phyloP scores from a whole-genome alignment of 352 stramenopile species.

The Phytopythium montanum region DNA sequence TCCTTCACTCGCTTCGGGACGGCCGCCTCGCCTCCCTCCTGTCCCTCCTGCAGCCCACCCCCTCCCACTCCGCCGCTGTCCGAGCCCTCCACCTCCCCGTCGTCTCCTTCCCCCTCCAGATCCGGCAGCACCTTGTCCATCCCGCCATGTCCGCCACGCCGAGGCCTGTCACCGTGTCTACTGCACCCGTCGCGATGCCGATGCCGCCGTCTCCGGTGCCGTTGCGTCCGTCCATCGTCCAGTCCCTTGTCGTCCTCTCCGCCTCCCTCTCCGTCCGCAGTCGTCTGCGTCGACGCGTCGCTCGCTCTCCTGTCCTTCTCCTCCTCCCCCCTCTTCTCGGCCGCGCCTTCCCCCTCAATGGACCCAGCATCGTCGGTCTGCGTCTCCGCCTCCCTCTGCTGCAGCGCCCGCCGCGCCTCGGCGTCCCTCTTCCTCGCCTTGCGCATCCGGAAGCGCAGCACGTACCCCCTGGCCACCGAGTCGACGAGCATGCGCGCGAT shows the following conservation, averaged over 20 bases:
- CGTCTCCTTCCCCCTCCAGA: neutral
- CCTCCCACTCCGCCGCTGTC: neutral
- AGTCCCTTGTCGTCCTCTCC: neutral
- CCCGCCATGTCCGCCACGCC: neutral
- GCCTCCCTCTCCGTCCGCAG: neutral
- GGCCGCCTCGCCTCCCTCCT: neutral
- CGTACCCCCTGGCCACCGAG: conserved; percentile 57
- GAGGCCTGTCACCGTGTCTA: conserved; percentile 3
- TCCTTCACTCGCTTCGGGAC: neutral
- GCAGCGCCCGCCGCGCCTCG: neutral
- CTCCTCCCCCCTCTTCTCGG: too few relatives aligned
- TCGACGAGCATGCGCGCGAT: conserved; percentile 76
- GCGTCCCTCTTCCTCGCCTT: conserved; percentile 5
- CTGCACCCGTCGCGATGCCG: neutral
- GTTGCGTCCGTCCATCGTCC: neutral
- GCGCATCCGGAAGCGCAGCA: conserved; percentile 51
- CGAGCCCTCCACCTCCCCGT: neutral
- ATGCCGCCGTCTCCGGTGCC: neutral
- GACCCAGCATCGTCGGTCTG: neutral
- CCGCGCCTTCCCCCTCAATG: neutral
- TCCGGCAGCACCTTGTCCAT: conserved; percentile 2
- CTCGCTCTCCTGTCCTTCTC: neutral
- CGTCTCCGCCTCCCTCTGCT: neutral
- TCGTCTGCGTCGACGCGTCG: neutral
- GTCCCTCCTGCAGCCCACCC: too few relatives aligned